phyloP scores from a whole-genome alignment of 1,284 basidiomycete genomes.

The Cryptococcus sp. region DNA sequence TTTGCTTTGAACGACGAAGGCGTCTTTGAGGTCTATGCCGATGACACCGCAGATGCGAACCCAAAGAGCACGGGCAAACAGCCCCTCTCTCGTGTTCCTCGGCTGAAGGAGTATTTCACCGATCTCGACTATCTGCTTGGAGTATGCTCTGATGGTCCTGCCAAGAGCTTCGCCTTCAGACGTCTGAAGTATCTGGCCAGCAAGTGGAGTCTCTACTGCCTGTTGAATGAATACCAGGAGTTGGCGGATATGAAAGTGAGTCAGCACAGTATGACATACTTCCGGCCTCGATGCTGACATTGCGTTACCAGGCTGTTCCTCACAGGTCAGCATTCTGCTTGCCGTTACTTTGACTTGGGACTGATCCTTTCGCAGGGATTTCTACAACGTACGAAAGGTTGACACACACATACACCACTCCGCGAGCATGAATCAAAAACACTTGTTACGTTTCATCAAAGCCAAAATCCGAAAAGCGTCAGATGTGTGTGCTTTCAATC shows the following conservation, averaged over 20 bases:
- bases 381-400: slow-evolving; percentile 97
- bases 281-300: neutral
- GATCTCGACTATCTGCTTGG: slow-evolving; percentile 89
- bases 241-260: slow-evolving; percentile 86
- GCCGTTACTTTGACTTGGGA: neutral
- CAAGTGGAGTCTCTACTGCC: slow-evolving; percentile 92
- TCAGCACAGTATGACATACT: neutral
- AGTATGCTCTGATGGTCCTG: slow-evolving; percentile 89
- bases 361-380: slow-evolving; percentile 65
- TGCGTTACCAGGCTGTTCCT: slow-evolving; percentile 61
- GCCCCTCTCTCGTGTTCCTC: slow-evolving; percentile 77
- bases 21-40: slow-evolving; percentile 77
- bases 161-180: slow-evolving; percentile 93
- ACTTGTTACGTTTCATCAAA: slow-evolving; percentile 98
- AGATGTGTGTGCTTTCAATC: slow-evolving; percentile 46
- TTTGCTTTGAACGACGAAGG: slow-evolving; percentile 82
- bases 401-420: slow-evolving; percentile 99
- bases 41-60: slow-evolving; percentile 1
- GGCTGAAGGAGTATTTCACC: slow-evolving; percentile 89
- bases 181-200: slow-evolving; percentile 90
- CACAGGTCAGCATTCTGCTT: slow-evolving; percentile 60
- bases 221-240: slow-evolving; percentile 94
- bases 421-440: slow-evolving; percentile 99
- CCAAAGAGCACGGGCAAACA: slow-evolving; percentile 42
- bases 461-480: slow-evolving; percentile 68